phyloP scores from a whole-genome alignment of 257 asterid genomes.

The Eucommia ulmoides region DNA sequence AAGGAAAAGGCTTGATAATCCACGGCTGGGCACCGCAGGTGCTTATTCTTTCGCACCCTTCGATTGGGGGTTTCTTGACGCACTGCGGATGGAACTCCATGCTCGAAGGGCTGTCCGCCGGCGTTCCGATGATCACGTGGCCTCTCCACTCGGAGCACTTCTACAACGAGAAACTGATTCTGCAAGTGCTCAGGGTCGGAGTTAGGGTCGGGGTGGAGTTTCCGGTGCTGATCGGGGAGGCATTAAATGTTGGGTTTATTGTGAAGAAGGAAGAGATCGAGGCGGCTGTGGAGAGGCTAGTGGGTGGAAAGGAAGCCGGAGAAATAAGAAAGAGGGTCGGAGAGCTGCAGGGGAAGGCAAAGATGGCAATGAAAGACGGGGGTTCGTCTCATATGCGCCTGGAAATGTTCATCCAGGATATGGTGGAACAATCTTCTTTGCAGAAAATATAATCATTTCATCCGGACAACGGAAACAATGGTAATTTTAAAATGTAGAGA shows the following conservation, averaged over 20 bases:
- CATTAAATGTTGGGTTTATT: constrained; percentile 6
- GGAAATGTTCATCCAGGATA: constrained; percentile 13
- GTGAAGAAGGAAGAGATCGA: constrained; percentile 15
- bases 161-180: constrained; percentile 24
- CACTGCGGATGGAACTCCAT: constrained; percentile 39
- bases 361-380: constrained; percentile 12
- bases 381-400: constrained; percentile 15
- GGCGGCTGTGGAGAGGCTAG: constrained; percentile 10
- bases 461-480: no score
- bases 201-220: constrained; percentile 16
- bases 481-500: no score
- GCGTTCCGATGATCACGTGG: constrained; percentile 40
- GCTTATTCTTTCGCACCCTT: constrained; percentile 16
- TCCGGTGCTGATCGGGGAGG: constrained; percentile 8
- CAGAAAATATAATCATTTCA: no score
- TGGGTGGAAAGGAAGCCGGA: constrained; percentile 17
- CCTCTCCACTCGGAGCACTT: constrained; percentile 37
- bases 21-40: constrained; percentile 56
- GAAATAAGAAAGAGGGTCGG: constrained; percentile 14
- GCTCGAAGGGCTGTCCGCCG: constrained; percentile 25
- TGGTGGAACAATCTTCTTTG: no score
- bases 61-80: constrained; percentile 24
- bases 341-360: constrained; percentile 13
- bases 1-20: constrained; percentile 30
- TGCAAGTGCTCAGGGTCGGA: constrained; percentile 12